Evolutionary conservation across 306 rosid genomes (phyloP).

Genomic region (Fragaria iinumae): DNA sequence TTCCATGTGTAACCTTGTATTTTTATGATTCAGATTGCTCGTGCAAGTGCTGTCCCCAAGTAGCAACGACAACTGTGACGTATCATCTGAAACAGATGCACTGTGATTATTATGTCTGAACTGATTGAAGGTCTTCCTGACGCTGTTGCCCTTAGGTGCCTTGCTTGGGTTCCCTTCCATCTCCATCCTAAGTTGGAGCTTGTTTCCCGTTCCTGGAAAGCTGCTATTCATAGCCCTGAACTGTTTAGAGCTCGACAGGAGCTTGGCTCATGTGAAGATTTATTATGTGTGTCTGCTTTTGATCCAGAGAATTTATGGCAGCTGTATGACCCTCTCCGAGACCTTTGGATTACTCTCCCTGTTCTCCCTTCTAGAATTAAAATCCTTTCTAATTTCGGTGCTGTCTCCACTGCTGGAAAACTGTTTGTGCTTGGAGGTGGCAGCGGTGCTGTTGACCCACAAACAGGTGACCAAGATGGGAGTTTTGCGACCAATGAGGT

Average conservation of each 20-base stretch:
- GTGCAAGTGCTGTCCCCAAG: slow-evolving; percentile 30
- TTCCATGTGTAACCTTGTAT: not conserved
- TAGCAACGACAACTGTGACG: slow-evolving; percentile 25
- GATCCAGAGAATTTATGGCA: slow-evolving; percentile 98
- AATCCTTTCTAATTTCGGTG: slow-evolving; percentile 90
- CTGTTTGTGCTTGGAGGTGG: slow-evolving; percentile 96
- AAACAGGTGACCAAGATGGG: slow-evolving; percentile 96
- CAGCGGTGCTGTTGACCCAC: slow-evolving; percentile 91
- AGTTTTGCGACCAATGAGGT: slow-evolving; percentile 93
- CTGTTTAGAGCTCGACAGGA: slow-evolving; percentile 77
- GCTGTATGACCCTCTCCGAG: slow-evolving; percentile 76
- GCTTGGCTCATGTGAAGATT: slow-evolving; percentile 76
- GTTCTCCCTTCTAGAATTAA: slow-evolving; percentile 85
- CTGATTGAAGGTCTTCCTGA: slow-evolving; percentile 96
- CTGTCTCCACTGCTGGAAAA: slow-evolving; percentile 80
- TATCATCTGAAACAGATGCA: slow-evolving; percentile 47
- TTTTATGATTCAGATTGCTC: slow-evolving; percentile 32
- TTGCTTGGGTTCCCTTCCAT: slow-evolving; percentile 89
- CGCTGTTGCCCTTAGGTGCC: slow-evolving; percentile 85
- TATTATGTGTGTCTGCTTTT: slow-evolving; percentile 82
- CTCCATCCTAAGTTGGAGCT: slow-evolving; percentile 79
- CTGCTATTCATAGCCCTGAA: slow-evolving; percentile 76
- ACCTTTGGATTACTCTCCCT: slow-evolving; percentile 94
- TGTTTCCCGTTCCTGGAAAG: slow-evolving; percentile 87
- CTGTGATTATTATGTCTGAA: slow-evolving; percentile 70